Evolutionary conservation across 352 stramenopile species (phyloP), one percentile per base, ranked within the genome.

Genomic region (Globisporangium lucens): DNA sequence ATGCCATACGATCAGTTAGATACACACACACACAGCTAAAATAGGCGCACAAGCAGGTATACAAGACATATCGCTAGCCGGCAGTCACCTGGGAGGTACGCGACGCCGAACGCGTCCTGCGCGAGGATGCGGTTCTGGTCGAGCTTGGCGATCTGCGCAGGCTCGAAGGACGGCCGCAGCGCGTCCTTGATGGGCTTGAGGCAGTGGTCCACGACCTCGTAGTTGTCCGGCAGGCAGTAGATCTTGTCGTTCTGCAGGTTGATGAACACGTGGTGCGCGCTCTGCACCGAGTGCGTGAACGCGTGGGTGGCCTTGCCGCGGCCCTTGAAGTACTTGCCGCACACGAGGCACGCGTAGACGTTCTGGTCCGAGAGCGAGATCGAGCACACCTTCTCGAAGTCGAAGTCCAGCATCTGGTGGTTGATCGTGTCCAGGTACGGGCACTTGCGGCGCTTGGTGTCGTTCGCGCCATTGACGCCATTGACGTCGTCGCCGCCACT

Each of bases 401-500:
- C 98, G 78, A 99, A 99, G 76, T 99, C 97, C 47, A 99, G 84
- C 58, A 98, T 70, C 60, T 98, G 91, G 68, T 98, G 92, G 75
- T 99, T 96, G 63, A 99, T 94, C 12, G 97, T 99, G 84, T 99
- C 97, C 43, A 99, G 80, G 77, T 99, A 99, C 57, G 98, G 98
- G 74, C 98, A 99, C 74, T 97, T 97, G 71, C 86, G 87, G 55
- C 88, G 86, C 75, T 93, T 95, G 51, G 67, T 63, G 46, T 69
- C 47, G 20, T 30, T 55, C 29, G 51, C 36, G 15, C 13, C 57
- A 29, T 27, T 47, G 24, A 24, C 51, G 29, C 41, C 51, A 58
- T 38, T 24, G 24, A 24, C 59, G 12, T 56, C 74, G 15, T 36
- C 66, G 17, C 29, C 63, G 12, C 67, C 66, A 52, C 36, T 71